Evolutionary conservation across 2,329 filamentous ascomycete genomes (phyloP).

Genomic region (Apiospora hydei): DNA sequence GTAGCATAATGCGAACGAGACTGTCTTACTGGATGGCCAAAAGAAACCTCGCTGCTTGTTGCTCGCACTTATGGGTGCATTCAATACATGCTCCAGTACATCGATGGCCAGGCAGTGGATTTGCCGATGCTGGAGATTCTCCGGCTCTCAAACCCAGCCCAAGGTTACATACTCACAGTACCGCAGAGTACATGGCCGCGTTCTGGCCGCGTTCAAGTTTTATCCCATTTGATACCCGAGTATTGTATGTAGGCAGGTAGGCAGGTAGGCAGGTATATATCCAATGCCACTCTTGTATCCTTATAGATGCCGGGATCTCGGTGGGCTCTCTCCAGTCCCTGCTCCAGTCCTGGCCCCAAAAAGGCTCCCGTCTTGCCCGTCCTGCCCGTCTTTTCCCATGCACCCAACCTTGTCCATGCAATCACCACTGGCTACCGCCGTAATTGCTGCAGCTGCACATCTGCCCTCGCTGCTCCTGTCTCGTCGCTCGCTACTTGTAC

Average conservation of each 20-base stretch:
- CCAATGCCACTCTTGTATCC: background rate
- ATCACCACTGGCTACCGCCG: constrained; percentile 5
- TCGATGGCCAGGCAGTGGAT: constrained; percentile 3
- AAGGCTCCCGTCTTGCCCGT: constrained; percentile 17
- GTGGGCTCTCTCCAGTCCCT: background rate
- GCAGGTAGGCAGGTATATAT: background rate
- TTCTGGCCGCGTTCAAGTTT: background rate
- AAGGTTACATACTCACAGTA: constrained; percentile 11
- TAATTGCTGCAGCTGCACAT: constrained; percentile 21
- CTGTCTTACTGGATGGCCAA: constrained; percentile 4
- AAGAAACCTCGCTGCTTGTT: constrained; percentile 4
- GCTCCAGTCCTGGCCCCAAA: background rate
- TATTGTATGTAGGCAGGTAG: background rate
- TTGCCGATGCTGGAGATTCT: constrained; percentile 14
- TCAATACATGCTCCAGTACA: background rate
- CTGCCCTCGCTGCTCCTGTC: background rate
- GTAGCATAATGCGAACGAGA: background rate
- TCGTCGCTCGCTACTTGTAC: background rate
- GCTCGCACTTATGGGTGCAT: background rate
- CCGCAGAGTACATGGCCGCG: background rate
- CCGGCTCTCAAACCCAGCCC: background rate
- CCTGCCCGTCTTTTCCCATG: constrained; percentile 16
- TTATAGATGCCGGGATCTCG: constrained; percentile 2
- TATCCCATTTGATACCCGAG: background rate
- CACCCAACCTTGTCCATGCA: constrained; percentile 20